phyloP scores from a whole-genome alignment of 345 rosid genomes.

The Arabidopsis suecica region DNA sequence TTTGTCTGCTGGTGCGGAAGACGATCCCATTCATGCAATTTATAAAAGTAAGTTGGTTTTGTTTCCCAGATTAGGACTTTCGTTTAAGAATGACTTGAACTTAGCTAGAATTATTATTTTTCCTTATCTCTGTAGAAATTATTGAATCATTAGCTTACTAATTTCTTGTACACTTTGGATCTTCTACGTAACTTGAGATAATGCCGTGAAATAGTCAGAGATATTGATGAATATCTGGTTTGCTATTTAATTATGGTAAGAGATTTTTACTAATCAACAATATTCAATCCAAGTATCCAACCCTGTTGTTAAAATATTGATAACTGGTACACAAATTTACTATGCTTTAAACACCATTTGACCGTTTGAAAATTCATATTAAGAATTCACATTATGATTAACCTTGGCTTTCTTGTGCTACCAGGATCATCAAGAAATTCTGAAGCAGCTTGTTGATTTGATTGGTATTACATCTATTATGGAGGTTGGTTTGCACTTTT shows the following conservation, averaged over 20 bases:
- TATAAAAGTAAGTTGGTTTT: slow-evolving; percentile 63
- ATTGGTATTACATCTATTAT: slow-evolving; percentile 92
- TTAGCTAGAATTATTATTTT: slow-evolving; percentile 9
- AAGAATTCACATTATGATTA: slow-evolving; percentile 24
- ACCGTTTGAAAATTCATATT: slow-evolving; percentile 19
- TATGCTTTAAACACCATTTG: slow-evolving; percentile 18
- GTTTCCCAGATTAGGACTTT: slow-evolving; percentile 5
- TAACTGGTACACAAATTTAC: slow-evolving; percentile 8
- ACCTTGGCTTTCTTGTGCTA: slow-evolving; percentile 38
- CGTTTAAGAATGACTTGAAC: slow-evolving; percentile 20
- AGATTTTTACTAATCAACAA: slow-evolving; percentile 29
- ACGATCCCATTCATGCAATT: slow-evolving; percentile 77
- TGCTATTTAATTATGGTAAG: slow-evolving; percentile 12
- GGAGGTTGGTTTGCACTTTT: slow-evolving; percentile 71
- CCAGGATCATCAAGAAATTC: slow-evolving; percentile 81
- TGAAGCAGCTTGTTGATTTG: slow-evolving; percentile 74
- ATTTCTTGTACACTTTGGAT: slow-evolving; percentile 23
- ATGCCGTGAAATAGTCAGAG: slow-evolving; percentile 15
- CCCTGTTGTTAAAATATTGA: background rate
- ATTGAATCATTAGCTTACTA: slow-evolving; percentile 21
- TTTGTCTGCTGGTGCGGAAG: slow-evolving; percentile 83
- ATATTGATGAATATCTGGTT: slow-evolving; percentile 12
- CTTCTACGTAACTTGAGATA: slow-evolving; percentile 26
- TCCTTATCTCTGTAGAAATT: slow-evolving; percentile 8
- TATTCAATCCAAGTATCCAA: background rate